phyloP scores from a whole-genome alignment of 495 filamentous ascomycete genomes.

The Lasiosphaeriaceae sp. region DNA sequence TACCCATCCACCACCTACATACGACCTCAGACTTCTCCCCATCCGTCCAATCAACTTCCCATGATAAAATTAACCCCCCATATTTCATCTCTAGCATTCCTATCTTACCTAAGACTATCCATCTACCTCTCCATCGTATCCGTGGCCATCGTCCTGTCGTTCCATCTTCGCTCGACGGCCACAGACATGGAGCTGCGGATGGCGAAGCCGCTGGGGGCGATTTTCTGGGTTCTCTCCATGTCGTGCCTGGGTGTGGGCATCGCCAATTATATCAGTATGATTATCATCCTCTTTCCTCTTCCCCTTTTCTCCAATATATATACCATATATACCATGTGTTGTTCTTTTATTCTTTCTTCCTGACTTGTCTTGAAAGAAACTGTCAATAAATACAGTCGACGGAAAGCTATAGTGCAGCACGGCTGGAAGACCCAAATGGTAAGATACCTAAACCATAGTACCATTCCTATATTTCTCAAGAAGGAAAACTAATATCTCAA shows the following conservation, averaged over 20 bases:
- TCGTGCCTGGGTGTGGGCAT: constrained; percentile 72
- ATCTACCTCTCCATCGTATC: constrained; percentile 89
- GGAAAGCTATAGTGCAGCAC: constrained; percentile 81
- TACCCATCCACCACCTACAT: background rate
- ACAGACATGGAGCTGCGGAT: constrained; percentile 66
- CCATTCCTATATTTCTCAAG: background rate
- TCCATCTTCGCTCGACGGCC: constrained; percentile 77
- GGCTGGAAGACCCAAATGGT: constrained; percentile 90
- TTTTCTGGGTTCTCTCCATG: constrained; percentile 83
- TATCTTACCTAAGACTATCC: constrained; percentile 89
- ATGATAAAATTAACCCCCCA: background rate
- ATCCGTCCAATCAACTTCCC: background rate
- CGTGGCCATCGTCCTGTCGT: constrained; percentile 85
- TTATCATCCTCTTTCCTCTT: too few relatives aligned
- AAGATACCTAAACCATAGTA: constrained; percentile 24
- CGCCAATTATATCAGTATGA: constrained; percentile 77
- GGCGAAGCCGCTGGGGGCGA: constrained; percentile 75
- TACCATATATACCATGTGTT: background rate
- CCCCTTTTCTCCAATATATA: background rate
- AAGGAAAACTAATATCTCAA: background rate
- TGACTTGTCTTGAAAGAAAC: constrained; percentile 44
- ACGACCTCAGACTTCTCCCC: background rate
- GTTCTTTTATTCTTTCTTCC: background rate
- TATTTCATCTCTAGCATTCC: constrained; percentile 54
- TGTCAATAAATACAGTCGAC: constrained; percentile 75